phyloP scores from a whole-genome alignment of 2,329 filamentous ascomycete species.

The Bisporella sp. region DNA sequence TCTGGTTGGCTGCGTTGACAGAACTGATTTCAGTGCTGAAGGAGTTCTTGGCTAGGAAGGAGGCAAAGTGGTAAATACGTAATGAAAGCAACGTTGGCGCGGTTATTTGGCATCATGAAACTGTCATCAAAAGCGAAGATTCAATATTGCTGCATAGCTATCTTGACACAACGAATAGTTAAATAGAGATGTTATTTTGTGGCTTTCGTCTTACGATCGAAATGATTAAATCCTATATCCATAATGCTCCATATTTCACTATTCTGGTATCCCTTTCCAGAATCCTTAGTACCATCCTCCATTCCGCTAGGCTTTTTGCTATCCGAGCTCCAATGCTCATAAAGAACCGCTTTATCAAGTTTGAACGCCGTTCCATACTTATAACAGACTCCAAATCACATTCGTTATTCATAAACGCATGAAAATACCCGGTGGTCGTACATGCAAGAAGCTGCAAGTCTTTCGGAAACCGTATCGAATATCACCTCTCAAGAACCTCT shows the following conservation, averaged over 20 bases:
- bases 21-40: slow-evolving; percentile 72
- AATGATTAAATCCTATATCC: background rate
- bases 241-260: background rate
- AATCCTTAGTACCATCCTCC: background rate
- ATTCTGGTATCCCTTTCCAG: background rate
- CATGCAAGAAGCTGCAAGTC: slow-evolving; percentile 16
- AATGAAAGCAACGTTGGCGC: too few relatives aligned
- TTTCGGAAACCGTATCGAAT: slow-evolving; percentile 21
- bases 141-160: too few relatives aligned
- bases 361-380: background rate
- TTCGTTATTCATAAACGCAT: slow-evolving; percentile 13
- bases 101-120: too few relatives aligned
- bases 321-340: too few relatives aligned
- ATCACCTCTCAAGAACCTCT: slow-evolving; percentile 22
- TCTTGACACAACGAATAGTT: too few relatives aligned
- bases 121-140: too few relatives aligned
- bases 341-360: too few relatives aligned
- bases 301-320: too few relatives aligned
- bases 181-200: too few relatives aligned
- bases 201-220: too few relatives aligned
- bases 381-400: background rate
- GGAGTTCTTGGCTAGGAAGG: slow-evolving; percentile 48
- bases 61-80: slow-evolving; percentile 31
- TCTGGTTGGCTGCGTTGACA: slow-evolving; percentile 73
- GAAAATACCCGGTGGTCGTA: slow-evolving; percentile 19